Evolutionary conservation across 192 early-diverging fungal genomes (phyloP), one percentile per base, ranked within the genome.

Genomic region (Backusella circina): DNA sequence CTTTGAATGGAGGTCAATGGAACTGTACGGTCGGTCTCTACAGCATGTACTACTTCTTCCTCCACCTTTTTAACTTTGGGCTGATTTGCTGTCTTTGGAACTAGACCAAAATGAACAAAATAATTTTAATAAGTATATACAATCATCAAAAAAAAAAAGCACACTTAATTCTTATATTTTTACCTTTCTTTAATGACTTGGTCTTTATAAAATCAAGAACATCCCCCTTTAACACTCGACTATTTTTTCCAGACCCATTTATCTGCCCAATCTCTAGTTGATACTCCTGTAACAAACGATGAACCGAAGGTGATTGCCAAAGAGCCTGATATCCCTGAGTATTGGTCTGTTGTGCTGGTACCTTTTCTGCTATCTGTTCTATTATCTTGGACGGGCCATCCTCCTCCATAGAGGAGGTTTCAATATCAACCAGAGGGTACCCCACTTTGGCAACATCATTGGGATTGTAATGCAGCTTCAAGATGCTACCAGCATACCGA

Each of bases 401-500:
- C 12, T 66, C 76, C 18, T 69, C 70, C 28, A 57, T 81, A n/a
- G n/a, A n/a, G n/a, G 35, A 83, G 30, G 76, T 78, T 35, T 75
- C 83, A 84, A 79, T 85, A 44, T 73, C 80, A 2, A 79, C 82
- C 47, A 99, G 86, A 8, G 96, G 93, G 13, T 86, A 81, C 16
- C 97, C 97, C 28, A 99, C 97, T 77, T 85, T 90, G 13, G 97
- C 97, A 86, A 99, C 94, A 35, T 95, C 95, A 74, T 93, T 94
- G 18, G 90, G 88, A 32, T 89, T 84, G 77, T 97, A 93, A 82
- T 97, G 82, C 9, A 99, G 83, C 74, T 94, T 91, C 18, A 78
- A 85, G 65, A 99, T 87, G 21, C 86, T 87, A 65, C 97, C 97
- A 71, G 96, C 92, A 75, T 91, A 99, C 8, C 97, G 90, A 23